Evolutionary conservation across 106 monocot genomes (phyloP).

Genomic region (Triglochin maritima): DNA sequence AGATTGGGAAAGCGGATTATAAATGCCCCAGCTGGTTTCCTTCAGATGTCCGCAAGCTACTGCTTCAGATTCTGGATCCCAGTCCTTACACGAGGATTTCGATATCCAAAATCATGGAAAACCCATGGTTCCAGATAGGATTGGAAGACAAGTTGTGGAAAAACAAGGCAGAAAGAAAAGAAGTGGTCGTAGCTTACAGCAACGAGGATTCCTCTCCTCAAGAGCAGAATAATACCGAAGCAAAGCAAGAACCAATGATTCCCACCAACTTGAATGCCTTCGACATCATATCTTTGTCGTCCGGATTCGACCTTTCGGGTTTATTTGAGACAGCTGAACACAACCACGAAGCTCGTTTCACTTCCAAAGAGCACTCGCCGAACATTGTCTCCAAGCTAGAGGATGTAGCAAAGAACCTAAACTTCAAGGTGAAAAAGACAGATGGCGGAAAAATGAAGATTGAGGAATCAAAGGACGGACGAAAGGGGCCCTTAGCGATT

Average conservation of each 20-base stretch:
- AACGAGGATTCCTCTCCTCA: background rate
- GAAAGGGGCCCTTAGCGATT: conserved; percentile 52
- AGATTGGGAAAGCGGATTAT: conserved; percentile 16
- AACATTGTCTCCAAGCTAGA: conserved; percentile 61
- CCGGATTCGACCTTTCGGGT: conserved; percentile 24
- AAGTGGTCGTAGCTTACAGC: conserved; percentile 1
- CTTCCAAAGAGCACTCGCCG: conserved; percentile 31
- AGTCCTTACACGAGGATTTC: conserved; percentile 9
- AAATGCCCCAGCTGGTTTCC: conserved; percentile 16
- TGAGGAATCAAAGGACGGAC: conserved; percentile 49
- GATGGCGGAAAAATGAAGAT: conserved; percentile 56
- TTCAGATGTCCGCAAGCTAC: conserved; percentile 7
- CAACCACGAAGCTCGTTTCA: conserved; percentile 33
- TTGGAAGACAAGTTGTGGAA: background rate
- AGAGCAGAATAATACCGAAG: background rate
- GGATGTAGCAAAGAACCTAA: conserved; percentile 45
- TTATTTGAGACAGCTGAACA: conserved; percentile 37
- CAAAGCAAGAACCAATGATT: conserved; percentile 1
- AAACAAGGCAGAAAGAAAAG: background rate
- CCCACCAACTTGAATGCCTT: conserved; percentile 15
- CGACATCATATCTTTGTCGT: conserved; percentile 17
- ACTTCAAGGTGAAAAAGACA: conserved; percentile 67
- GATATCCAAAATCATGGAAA: conserved; percentile 13
- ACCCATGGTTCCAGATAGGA: conserved; percentile 9
- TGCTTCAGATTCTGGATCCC: conserved; percentile 9